phyloP scores from a whole-genome alignment of 148 eudicot genomes.

The Amaranthus palmeri region DNA sequence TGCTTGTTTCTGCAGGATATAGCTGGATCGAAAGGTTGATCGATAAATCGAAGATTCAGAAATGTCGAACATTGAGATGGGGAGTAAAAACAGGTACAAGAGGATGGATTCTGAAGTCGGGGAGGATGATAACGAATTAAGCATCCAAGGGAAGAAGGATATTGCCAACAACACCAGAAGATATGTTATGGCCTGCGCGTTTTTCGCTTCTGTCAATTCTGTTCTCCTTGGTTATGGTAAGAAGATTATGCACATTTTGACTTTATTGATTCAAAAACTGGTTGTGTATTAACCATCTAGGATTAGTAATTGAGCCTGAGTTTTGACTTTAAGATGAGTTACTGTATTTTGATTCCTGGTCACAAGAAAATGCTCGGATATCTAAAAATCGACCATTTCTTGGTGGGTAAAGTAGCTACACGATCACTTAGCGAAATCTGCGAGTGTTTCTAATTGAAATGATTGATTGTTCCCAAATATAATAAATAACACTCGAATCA shows the following conservation, averaged over 20 bases:
- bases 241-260: background rate
- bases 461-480: too few species aligned
- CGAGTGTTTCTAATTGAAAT: too few species aligned
- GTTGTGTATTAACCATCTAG: too few species aligned
- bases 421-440: too few species aligned
- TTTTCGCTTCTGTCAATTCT: slow-evolving; percentile 84
- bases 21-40: slow-evolving; percentile 30
- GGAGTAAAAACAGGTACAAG: slow-evolving; percentile 49
- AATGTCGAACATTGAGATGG: slow-evolving; percentile 27
- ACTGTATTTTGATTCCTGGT: too few species aligned
- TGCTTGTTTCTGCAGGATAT: background rate
- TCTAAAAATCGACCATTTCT: too few species aligned
- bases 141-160: slow-evolving; percentile 18
- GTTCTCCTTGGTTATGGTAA: slow-evolving; percentile 89
- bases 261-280: background rate
- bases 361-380: too few species aligned
- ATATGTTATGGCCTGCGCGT: slow-evolving; percentile 78
- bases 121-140: slow-evolving; percentile 30
- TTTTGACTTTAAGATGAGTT: too few species aligned
- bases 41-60: slow-evolving; percentile 11
- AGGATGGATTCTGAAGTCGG: slow-evolving; percentile 45
- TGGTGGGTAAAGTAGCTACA: too few species aligned
- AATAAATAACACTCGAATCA: too few species aligned
- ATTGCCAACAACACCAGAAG: slow-evolving; percentile 40
- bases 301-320: too few species aligned